phyloP scores from a whole-genome alignment of 371 early-diverging fungal genomes.

The Rhizopus microsporus region DNA sequence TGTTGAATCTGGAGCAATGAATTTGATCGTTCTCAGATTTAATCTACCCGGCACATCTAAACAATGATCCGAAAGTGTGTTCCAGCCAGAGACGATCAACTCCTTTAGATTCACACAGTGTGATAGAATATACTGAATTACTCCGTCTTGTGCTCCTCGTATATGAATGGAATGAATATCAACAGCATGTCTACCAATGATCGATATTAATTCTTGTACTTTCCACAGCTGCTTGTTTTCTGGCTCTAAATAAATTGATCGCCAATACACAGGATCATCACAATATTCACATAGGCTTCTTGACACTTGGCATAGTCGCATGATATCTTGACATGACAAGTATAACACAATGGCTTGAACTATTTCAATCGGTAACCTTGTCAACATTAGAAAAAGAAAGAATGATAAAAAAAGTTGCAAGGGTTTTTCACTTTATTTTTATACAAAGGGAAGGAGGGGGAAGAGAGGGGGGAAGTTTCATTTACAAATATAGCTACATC shows the following conservation, averaged over 20 bases:
- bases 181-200: constrained; percentile 24
- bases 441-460: background rate
- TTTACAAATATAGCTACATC: background rate
- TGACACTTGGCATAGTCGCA: constrained; percentile 15
- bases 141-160: constrained; percentile 31
- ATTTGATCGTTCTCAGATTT: constrained; percentile 15
- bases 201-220: constrained; percentile 16
- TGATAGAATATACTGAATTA: constrained; percentile 28
- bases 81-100: constrained; percentile 32
- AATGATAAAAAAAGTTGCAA: constrained; percentile 4
- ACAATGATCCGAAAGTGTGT: constrained; percentile 37
- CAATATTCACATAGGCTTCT: constrained; percentile 15
- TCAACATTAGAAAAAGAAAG: constrained; percentile 6
- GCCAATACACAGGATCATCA: constrained; percentile 22
- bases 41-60: constrained; percentile 16
- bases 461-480: background rate
- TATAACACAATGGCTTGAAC: constrained; percentile 12
- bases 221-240: constrained; percentile 19
- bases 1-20: constrained; percentile 22
- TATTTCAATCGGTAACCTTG: constrained; percentile 26
- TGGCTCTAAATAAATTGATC: constrained; percentile 8
- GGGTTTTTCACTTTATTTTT: background rate
- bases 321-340: constrained; percentile 21
- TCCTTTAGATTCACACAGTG: constrained; percentile 31
- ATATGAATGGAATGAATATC: constrained; percentile 31